Evolutionary conservation across 2,329 filamentous ascomycete genomes (phyloP), one percentile per base, ranked within the genome.

Genomic region (Arthroderma sp.): DNA sequence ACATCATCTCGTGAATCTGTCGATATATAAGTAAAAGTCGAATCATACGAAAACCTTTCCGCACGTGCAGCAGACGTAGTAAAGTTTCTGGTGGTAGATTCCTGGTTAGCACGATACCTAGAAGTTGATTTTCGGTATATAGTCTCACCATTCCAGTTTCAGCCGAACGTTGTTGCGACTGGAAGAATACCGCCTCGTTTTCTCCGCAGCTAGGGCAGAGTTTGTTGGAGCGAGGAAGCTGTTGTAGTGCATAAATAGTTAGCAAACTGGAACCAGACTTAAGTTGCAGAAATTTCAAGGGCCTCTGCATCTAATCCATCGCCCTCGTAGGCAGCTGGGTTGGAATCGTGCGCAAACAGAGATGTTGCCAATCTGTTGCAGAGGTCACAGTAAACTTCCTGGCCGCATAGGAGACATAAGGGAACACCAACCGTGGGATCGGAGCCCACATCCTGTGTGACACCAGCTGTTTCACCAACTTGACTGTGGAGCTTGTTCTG

Each of bases 151-250:
- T 98, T 70, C 91, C 91, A 38, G 91, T 98, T 66, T 96, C 88
- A 40, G 86, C 85, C 55, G 83, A 94, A 66, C 91, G 83, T 71
- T 96, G 88, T 63, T 98, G 91, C 50, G 88, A 95, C 70, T 98
- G 91, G 72, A 98, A 98, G 70, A 94, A 98, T 48, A 98, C 93
- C 38, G 88, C 87, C 68, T 96, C 88, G 55, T 80, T 78, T 64
- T 91, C 83, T 53, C 77, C 75, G 72, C 93, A 98, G 55, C 73
- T 75, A 43, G 87, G 86, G 69, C 91, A 98, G 49, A 75, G 75
- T 67, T 84, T 86, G 62, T 86, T 85, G 57, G 86, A 81, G 58
- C 88, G 82, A 52, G 91, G 91, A 64, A 96, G 84, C 88, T 95
- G 39, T 38, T 33, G n/a, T 4, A 39, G 15, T 22, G 15, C 15